A percentile compares a stretch with the other conserved stretches of the same genome.
These are phyloP conservation scores for Botrytis fragariae DNA, from an alignment of 2,329 filamentous ascomycete genomes.

Conservation along the genomic window DNA sequence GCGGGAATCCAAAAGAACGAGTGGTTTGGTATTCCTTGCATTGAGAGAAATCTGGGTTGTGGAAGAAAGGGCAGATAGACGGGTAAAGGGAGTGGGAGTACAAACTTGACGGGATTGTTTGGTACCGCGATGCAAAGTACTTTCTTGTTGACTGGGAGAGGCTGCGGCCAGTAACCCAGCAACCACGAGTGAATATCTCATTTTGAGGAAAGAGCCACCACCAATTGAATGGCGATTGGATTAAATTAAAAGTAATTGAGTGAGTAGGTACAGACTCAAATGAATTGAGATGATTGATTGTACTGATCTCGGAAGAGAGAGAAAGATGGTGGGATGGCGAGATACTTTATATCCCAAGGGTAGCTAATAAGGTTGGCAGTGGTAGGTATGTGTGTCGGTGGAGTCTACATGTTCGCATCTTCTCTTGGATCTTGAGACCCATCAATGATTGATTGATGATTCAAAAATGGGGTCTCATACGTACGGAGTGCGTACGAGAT, in stretches of 20 bases:
- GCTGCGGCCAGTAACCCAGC: constrained; percentile 5
- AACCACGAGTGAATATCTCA: constrained; percentile 6
- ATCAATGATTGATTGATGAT: neutral
- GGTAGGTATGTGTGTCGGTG: neutral
- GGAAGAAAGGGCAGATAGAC: neutral
- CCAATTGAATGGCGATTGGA: neutral
- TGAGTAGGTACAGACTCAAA: neutral
- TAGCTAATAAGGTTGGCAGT: neutral
- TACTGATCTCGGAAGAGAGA: neutral
- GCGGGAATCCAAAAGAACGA: neutral
- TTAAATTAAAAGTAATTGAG: neutral
- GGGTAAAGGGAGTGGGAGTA: neutral
- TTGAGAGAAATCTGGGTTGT: neutral
- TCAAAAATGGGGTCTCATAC: neutral
- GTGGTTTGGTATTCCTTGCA: neutral
- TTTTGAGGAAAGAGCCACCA: neutral
- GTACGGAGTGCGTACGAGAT: neutral
- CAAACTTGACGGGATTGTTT: constrained; percentile 12
- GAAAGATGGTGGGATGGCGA: neutral
- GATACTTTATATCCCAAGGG: neutral
- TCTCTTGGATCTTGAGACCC: too few relatives aligned
- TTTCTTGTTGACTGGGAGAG: constrained; percentile 11
- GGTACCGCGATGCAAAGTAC: neutral
- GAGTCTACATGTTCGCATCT: neutral
- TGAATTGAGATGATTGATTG: neutral